Conservation (phyloP, 768 basidiomycete genomes). For the Collybiopsis luxurians region DNA sequence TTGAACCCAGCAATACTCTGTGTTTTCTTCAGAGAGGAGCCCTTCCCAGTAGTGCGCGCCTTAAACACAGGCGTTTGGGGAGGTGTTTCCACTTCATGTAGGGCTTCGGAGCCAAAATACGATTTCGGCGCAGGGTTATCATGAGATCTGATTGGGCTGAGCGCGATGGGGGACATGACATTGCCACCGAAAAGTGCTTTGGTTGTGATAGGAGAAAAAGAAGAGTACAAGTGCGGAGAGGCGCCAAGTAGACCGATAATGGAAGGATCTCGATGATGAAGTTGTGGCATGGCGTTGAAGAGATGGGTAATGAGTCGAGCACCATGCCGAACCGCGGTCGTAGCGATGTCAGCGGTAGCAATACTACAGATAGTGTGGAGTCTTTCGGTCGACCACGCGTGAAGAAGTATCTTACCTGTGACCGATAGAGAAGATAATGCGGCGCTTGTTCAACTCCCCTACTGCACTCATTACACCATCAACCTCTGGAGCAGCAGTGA, state of each 20-base stretch:
- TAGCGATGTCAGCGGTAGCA: slow-evolving; percentile 73
- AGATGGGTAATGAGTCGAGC: slow-evolving; percentile 88
- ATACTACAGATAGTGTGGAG: slow-evolving; percentile 39
- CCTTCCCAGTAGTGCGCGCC: slow-evolving; percentile 16
- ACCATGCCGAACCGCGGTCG: slow-evolving; percentile 65
- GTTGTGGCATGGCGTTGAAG: slow-evolving; percentile 91
- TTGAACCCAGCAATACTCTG: slow-evolving; percentile 32
- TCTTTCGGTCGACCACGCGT: background rate
- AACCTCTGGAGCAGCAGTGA: slow-evolving; percentile 87
- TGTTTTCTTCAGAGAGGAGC: slow-evolving; percentile 13
- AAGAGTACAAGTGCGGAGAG: slow-evolving; percentile 56
- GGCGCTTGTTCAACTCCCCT: slow-evolving; percentile 53
- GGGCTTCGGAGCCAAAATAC: slow-evolving; percentile 50
- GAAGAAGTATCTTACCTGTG: slow-evolving; percentile 60
- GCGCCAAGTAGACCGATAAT: slow-evolving; percentile 87
- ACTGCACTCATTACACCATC: slow-evolving; percentile 77
- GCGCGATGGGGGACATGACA: slow-evolving; percentile 11
- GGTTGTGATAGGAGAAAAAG: slow-evolving; percentile 27
- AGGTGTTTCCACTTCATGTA: slow-evolving; percentile 56
- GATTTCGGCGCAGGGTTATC: background rate
- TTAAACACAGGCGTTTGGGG: slow-evolving; percentile 44
- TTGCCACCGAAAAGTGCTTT: slow-evolving; percentile 16
- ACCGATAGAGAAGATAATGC: slow-evolving; percentile 82
- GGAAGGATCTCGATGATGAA: slow-evolving; percentile 88
- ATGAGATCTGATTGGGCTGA: background rate